A percentile compares a stretch with the other conserved stretches of the same genome.
These are phyloP conservation scores for Zalaria sp. DNA, from an alignment of 2,329 filamentous ascomycete species.

Conservation along the genomic window DNA sequence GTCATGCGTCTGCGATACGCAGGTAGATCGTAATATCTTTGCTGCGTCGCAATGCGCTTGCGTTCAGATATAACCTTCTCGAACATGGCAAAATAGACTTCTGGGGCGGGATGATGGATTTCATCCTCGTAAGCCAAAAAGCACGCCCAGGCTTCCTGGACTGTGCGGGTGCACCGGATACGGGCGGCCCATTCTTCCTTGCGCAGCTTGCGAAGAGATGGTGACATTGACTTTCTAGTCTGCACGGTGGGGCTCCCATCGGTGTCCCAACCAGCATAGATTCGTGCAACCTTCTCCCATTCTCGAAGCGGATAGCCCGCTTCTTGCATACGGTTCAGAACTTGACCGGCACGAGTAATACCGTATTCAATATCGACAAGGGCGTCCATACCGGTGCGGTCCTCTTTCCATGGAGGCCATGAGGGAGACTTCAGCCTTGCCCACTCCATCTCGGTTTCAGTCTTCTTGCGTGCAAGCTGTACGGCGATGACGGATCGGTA, in stretches of 20 bases:
- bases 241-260: constrained; percentile 51
- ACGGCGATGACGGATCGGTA: constrained; percentile 41
- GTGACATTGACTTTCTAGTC: constrained; percentile 32
- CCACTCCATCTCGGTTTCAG: constrained; percentile 39
- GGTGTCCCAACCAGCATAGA: constrained; percentile 48
- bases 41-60: constrained; percentile 4
- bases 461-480: constrained; percentile 46
- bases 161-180: constrained; percentile 44
- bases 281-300: constrained; percentile 40
- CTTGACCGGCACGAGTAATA: constrained; percentile 40
- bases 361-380: constrained; percentile 41
- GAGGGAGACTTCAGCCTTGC: constrained; percentile 43
- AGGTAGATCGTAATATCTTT: too few relatives aligned
- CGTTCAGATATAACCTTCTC: constrained; percentile 35
- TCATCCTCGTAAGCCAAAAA: constrained; percentile 42
- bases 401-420: constrained; percentile 54
- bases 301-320: constrained; percentile 38
- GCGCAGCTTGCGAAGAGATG: constrained; percentile 2
- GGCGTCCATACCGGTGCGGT: constrained; percentile 46
- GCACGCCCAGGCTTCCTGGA: constrained; percentile 51
- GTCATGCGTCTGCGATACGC: too few relatives aligned
- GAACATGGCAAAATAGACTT: constrained; percentile 42
- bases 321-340: constrained; percentile 42
- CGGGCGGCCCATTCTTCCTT: constrained; percentile 39
- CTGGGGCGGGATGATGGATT: constrained; percentile 19